phyloP scores from a whole-genome alignment of 179 eudicot genomes.

The Beta corolliflora region DNA sequence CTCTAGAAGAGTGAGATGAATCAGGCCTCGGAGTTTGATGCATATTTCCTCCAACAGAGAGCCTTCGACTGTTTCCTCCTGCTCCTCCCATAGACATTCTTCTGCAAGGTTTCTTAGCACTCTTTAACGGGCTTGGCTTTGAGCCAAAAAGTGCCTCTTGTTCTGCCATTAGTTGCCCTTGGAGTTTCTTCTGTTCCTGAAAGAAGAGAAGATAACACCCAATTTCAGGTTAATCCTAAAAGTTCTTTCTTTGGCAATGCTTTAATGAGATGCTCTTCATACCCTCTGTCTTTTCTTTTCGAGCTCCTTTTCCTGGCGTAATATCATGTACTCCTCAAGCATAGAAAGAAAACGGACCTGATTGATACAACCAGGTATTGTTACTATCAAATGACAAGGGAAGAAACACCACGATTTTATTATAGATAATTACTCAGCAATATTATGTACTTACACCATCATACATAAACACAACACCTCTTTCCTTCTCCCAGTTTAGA shows the following conservation, averaged over 20 bases:
- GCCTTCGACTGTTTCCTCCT: conserved; percentile 63
- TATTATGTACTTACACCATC: conserved; percentile 72
- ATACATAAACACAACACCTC: conserved; percentile 66
- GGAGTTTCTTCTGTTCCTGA: conserved; percentile 97
- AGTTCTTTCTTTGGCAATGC: neutral
- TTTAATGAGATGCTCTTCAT: conserved; percentile 20
- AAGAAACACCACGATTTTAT: neutral
- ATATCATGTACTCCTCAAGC: conserved; percentile 75
- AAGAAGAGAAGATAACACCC: conserved; percentile 11
- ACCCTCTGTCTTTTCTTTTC: conserved; percentile 90
- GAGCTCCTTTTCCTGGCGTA: conserved; percentile 77
- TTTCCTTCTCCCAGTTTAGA: conserved; percentile 78
- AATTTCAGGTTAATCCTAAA: neutral
- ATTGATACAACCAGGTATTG: neutral
- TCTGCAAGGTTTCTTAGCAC: conserved; percentile 62
- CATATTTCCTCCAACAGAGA: conserved; percentile 76
- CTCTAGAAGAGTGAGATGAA: conserved; percentile 44
- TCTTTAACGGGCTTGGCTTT: conserved; percentile 92
- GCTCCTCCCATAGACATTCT: conserved; percentile 61
- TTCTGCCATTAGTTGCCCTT: conserved; percentile 89
- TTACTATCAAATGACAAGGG: conserved; percentile 3
- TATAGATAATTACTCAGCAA: neutral
- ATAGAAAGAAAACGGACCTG: conserved; percentile 85
- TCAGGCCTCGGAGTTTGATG: conserved; percentile 64
- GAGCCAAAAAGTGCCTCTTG: conserved; percentile 95